phyloP scores from a whole-genome alignment of 2,329 filamentous ascomycete species.

The Cladosporium oxysporum region DNA sequence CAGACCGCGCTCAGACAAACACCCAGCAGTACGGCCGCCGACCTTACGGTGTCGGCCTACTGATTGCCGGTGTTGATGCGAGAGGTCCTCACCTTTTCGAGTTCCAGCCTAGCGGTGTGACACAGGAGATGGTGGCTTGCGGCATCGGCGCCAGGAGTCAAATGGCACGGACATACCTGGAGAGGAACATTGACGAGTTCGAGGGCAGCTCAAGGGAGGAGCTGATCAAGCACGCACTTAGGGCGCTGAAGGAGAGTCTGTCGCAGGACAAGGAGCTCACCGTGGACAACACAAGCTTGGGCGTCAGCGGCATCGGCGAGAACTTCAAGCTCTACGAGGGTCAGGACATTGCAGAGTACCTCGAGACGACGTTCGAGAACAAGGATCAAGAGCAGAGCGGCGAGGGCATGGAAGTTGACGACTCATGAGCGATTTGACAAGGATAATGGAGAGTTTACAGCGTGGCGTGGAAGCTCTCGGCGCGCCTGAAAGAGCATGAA shows the following conservation, averaged over 20 bases:
- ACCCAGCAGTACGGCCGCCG: constrained; percentile 97
- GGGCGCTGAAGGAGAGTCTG: constrained; percentile 90
- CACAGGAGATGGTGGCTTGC: constrained; percentile 94
- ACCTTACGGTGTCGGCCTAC: constrained; percentile 90
- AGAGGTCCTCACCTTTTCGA: constrained; percentile 95
- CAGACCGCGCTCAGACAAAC: constrained; percentile 94
- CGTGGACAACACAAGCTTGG: constrained; percentile 93
- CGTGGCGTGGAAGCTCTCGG: background rate
- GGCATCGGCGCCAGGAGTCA: constrained; percentile 94
- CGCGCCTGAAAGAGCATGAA: constrained; percentile 16
- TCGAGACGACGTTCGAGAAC: constrained; percentile 67
- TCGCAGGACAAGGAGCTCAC: constrained; percentile 97
- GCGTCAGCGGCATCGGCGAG: constrained; percentile 83
- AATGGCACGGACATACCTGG: constrained; percentile 96
- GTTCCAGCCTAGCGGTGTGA: constrained; percentile 95
- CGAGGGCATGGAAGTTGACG: constrained; percentile 37
- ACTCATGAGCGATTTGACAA: constrained; percentile 11
- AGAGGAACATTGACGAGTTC: constrained; percentile 87
- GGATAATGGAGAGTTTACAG: constrained; percentile 5
- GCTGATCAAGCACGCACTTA: constrained; percentile 85
- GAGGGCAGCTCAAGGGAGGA: constrained; percentile 75
- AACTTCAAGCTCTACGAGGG: constrained; percentile 90
- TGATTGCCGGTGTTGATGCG: constrained; percentile 92
- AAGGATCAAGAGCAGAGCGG: constrained; percentile 37
- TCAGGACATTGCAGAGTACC: constrained; percentile 79